Conservation (phyloP, 139 green algal species). For the Haematococcus sp. region DNA sequence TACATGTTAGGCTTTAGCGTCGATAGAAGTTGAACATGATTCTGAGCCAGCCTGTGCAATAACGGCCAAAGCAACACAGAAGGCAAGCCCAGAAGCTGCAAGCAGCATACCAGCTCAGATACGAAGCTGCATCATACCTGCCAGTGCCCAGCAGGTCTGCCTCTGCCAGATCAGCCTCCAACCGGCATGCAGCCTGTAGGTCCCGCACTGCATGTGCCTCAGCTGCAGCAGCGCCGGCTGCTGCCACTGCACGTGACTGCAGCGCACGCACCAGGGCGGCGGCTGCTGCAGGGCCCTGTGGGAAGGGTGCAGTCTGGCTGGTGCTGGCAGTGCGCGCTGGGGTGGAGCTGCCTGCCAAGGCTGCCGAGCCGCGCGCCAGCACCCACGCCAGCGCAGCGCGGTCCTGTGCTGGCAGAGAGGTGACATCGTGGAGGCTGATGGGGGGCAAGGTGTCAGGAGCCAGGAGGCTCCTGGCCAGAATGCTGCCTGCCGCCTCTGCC, state of each 20-base stretch:
- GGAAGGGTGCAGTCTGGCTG: no score
- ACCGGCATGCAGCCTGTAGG: background rate
- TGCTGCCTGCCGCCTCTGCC: conserved; percentile 4
- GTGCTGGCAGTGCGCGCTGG: background rate
- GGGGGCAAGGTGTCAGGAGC: background rate
- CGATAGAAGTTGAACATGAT: no score
- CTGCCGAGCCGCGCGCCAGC: background rate
- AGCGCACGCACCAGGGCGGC: background rate
- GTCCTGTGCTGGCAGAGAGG: background rate
- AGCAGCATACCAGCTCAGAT: no score
- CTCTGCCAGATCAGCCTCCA: background rate
- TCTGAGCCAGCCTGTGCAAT: no score
- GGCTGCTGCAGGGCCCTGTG: background rate
- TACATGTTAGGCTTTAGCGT: no score
- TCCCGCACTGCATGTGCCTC: background rate
- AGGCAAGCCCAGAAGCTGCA: no score
- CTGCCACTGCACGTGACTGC: no score
- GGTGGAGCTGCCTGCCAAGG: background rate
- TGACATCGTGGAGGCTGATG: background rate
- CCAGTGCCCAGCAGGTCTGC: no score
- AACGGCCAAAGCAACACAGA: no score
- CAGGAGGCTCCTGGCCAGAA: background rate
- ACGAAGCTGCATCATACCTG: no score
- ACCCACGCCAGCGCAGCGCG: conserved; percentile 3
- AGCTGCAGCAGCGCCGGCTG: no score